phyloP scores from a whole-genome alignment of 257 asterid species.

The Solanum pinnatisectum region DNA sequence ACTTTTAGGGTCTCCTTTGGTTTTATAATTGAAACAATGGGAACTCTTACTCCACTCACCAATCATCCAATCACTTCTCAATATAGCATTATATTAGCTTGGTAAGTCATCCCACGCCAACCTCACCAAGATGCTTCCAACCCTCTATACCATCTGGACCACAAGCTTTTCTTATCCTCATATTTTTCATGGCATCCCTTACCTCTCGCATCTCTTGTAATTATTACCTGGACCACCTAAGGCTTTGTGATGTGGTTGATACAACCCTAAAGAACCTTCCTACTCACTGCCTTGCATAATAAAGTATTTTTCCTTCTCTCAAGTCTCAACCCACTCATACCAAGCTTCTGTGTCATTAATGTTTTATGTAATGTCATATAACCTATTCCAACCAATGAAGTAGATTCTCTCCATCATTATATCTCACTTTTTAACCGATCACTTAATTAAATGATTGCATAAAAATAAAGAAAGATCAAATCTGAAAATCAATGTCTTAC shows the following conservation, averaged over 20 bases:
- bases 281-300: not conserved
- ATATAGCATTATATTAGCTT: not conserved
- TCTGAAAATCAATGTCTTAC: not conserved
- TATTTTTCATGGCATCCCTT: not conserved
- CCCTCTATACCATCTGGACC: not conserved
- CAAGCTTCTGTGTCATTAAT: not conserved
- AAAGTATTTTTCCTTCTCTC: not conserved
- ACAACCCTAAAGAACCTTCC: not conserved
- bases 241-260: not conserved
- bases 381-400: not conserved
- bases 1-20: not conserved
- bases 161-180: not conserved
- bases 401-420: not conserved
- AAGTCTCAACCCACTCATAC: not conserved
- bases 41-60: not conserved
- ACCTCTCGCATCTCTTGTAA: not conserved
- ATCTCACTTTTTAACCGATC: not conserved
- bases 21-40: not conserved
- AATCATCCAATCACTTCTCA: not conserved
- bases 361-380: not conserved
- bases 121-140: not conserved
- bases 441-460: not conserved
- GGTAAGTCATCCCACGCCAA: not conserved
- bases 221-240: not conserved
- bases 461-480: not conserved